Evolutionary conservation across 257 asterid species (phyloP), one percentile per base, ranked within the genome.

Genomic region (Ophiorrhiza pumila): DNA sequence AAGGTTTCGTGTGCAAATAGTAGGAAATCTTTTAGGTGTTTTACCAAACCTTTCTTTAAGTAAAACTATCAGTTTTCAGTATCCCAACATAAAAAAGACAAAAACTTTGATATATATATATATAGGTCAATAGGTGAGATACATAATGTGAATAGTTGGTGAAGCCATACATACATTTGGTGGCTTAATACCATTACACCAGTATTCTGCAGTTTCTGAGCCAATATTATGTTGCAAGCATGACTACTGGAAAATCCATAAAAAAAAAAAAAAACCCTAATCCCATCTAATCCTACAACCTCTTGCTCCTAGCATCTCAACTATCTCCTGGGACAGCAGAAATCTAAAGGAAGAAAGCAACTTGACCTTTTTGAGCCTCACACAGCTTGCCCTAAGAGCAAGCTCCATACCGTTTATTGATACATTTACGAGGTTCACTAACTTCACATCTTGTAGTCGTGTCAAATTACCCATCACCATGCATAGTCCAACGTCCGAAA

Each of bases 271-370:
- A 18, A 34, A 27, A 55, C 55, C 29, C 78, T 82, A 83, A 76
- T 88, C 96, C 96, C 96, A 90, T 76, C 94, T 81, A 72, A 90
- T 85, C 89, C 79, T 85, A 84, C 96, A 90, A 69, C 90, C 94
- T 55, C 72, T 82, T 31, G 83, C 75, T 74, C 71, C 74, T 42
- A 90, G 87, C 53, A 80, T 80, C 59, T 77, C 68, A 9, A 90
- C 45, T n/a, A 85, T 68, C 63, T 87, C 85, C 3, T 78, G 45
- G n/a, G 94, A 80, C 62, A 90, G 83, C n/a, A 42, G 71, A 14
- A 41, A 77, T 72, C 85, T 81, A 29, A 86, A 76, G 43, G 80
- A 64, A 9, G 85, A 76, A 3, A 75, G 75, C 80, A 90, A 76
- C 87, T 90, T 90, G 22, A 90, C 71, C 86, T 90, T 90, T 66